Percentiles rank a stretch among this genome's conserved stretches.
Evolutionary conservation across 192 early-diverging fungal genomes (phyloP).

Genomic region (Backusella tarrabulga): DNA sequence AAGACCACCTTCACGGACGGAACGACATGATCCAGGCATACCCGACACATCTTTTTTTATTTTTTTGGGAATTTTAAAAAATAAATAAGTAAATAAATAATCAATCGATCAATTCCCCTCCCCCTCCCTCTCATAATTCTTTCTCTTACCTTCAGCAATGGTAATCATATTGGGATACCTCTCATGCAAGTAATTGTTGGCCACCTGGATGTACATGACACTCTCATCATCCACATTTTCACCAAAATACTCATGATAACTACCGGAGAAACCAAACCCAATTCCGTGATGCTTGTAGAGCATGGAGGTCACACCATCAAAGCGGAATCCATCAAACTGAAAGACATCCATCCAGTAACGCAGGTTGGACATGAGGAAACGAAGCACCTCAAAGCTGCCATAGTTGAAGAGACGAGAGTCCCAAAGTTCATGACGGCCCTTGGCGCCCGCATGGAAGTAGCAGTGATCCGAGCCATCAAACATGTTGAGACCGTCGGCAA

Average conservation of each 20-base stretch:
- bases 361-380: slow-evolving; percentile 94
- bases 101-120: no score
- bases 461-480: slow-evolving; percentile 97
- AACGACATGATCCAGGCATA: slow-evolving; percentile 94
- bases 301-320: slow-evolving; percentile 98
- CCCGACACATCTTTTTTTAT: slow-evolving; percentile 91
- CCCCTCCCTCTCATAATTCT: no score
- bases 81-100: neutral
- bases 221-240: slow-evolving; percentile 82
- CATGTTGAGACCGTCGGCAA: slow-evolving; percentile 91
- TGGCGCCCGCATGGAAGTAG: slow-evolving; percentile 92
- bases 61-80: neutral
- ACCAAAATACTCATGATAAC: slow-evolving; percentile 94
- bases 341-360: slow-evolving; percentile 92
- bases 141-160: slow-evolving; percentile 79
- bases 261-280: slow-evolving; percentile 87
- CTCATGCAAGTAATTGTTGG: slow-evolving; percentile 81
- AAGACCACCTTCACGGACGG: slow-evolving; percentile 84
- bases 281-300: slow-evolving; percentile 97
- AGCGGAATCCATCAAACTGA: slow-evolving; percentile 96
- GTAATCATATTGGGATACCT: slow-evolving; percentile 82
- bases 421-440: slow-evolving; percentile 92
- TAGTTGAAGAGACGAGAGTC: slow-evolving; percentile 97
- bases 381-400: slow-evolving; percentile 82
- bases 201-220: slow-evolving; percentile 88